Conservation (phyloP, 352 stramenopile genomes). For the Phytophthora foliorum region DNA sequence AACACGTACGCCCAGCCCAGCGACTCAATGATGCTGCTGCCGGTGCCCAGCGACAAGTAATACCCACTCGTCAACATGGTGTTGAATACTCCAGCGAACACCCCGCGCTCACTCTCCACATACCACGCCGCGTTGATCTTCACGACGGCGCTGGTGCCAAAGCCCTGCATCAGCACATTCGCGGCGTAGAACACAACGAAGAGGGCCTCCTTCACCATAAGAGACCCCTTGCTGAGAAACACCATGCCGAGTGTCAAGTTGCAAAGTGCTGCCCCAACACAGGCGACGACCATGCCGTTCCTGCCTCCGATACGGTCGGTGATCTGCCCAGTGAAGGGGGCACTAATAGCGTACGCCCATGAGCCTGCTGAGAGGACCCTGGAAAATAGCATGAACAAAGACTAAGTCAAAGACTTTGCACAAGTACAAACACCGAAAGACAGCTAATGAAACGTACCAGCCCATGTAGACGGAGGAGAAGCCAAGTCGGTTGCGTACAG, state of each 20-base stretch:
- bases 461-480: conserved; percentile 81
- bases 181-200: conserved; percentile 72
- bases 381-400: background rate
- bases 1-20: conserved; percentile 81
- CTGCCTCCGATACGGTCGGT: conserved; percentile 78
- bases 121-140: conserved; percentile 89
- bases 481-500: conserved; percentile 56
- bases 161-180: conserved; percentile 80
- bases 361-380: conserved; percentile 78
- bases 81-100: conserved; percentile 84
- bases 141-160: conserved; percentile 85
- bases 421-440: background rate
- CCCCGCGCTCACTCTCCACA: conserved; percentile 61
- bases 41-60: conserved; percentile 74
- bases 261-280: conserved; percentile 65
- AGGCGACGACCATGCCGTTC: conserved; percentile 79
- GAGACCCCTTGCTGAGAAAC: conserved; percentile 55
- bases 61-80: conserved; percentile 83
- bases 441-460: conserved; percentile 45
- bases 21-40: conserved; percentile 67
- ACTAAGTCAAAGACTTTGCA: background rate
- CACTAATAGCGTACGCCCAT: conserved; percentile 76
- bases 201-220: conserved; percentile 43
- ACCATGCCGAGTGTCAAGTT: conserved; percentile 68
- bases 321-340: conserved; percentile 75